Evolutionary conservation across 331 rosid genomes (phyloP).

Genomic region (Stylosanthes scabra): DNA sequence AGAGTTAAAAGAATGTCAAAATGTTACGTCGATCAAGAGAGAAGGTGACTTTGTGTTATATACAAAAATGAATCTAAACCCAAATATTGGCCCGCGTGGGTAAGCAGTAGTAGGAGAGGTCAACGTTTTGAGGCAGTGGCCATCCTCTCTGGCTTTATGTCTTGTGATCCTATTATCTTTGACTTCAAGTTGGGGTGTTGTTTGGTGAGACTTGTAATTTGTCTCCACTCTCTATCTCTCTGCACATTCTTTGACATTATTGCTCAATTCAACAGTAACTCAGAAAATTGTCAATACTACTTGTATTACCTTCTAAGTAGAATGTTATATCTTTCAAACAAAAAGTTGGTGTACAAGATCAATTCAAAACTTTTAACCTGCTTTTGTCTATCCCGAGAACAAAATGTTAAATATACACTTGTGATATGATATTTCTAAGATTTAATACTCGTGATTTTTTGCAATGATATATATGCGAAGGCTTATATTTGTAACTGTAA

Average conservation of each 20-base stretch:
- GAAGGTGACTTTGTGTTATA: neutral
- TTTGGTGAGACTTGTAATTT: slow-evolving; percentile 25
- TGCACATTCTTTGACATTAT: slow-evolving; percentile 11
- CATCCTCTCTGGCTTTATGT: slow-evolving; percentile 10
- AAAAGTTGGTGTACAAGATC: neutral
- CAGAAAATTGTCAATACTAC: neutral
- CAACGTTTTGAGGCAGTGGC: slow-evolving; percentile 33
- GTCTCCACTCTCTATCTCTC: slow-evolving; percentile 11
- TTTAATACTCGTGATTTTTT: neutral
- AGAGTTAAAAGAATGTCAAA: neutral
- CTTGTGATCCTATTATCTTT: slow-evolving; percentile 20
- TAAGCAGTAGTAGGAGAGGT: neutral
- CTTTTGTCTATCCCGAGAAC: neutral
- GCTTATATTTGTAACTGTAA: slow-evolving; percentile 9
- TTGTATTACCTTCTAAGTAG: neutral
- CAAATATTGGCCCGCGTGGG: neutral
- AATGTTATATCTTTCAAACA: neutral
- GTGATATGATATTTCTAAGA: no score
- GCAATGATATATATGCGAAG: neutral
- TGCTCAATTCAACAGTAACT: slow-evolving; percentile 9
- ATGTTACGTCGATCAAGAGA: neutral
- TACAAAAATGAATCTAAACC: slow-evolving; percentile 9
- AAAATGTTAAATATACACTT: neutral
- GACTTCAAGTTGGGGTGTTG: slow-evolving; percentile 24
- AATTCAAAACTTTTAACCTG: neutral